Evolutionary conservation across 768 basidiomycete species (phyloP).

Genomic region (Trametes cubensis): DNA sequence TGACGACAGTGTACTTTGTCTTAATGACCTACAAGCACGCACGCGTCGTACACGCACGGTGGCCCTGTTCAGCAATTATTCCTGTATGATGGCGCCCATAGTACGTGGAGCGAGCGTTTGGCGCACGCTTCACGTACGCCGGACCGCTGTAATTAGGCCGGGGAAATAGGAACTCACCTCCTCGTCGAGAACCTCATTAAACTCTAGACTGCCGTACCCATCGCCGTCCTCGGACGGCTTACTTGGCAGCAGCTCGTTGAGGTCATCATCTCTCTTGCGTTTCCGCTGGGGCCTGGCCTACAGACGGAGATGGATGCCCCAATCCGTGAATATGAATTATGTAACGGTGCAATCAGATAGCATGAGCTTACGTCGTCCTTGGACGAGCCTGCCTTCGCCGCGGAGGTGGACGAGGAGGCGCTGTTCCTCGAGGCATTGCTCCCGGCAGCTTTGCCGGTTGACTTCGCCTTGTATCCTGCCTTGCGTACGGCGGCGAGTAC

Average conservation of each 20-base stretch:
- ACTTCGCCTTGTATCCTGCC: slow-evolving; percentile 53
- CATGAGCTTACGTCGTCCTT: slow-evolving; percentile 24
- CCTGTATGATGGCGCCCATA: background rate
- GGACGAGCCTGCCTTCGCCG: slow-evolving; percentile 20
- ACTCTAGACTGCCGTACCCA: slow-evolving; percentile 60
- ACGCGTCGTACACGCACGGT: background rate
- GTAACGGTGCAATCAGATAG: slow-evolving; percentile 6
- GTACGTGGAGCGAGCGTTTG: background rate
- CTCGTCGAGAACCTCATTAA: slow-evolving; percentile 74
- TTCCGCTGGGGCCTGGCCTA: slow-evolving; percentile 45
- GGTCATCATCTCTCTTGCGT: slow-evolving; percentile 52
- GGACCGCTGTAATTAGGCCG: background rate
- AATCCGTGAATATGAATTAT: slow-evolving; percentile 5
- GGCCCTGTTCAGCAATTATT: background rate
- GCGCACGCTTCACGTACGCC: background rate
- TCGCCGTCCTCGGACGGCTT: slow-evolving; percentile 53
- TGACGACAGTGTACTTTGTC: slow-evolving; percentile 67
- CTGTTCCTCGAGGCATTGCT: background rate
- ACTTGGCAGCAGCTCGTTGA: slow-evolving; percentile 63
- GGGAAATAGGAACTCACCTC: slow-evolving; percentile 46
- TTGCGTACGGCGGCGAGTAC: slow-evolving; percentile 63
- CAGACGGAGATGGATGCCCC: slow-evolving; percentile 6
- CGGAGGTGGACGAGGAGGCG: slow-evolving; percentile 1
- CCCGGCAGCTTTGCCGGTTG: slow-evolving; percentile 6
- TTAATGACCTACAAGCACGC: slow-evolving; percentile 51